Evolutionary conservation across 2,329 filamentous ascomycete species (phyloP).

Genomic region (Trichoderma atroviride): DNA sequence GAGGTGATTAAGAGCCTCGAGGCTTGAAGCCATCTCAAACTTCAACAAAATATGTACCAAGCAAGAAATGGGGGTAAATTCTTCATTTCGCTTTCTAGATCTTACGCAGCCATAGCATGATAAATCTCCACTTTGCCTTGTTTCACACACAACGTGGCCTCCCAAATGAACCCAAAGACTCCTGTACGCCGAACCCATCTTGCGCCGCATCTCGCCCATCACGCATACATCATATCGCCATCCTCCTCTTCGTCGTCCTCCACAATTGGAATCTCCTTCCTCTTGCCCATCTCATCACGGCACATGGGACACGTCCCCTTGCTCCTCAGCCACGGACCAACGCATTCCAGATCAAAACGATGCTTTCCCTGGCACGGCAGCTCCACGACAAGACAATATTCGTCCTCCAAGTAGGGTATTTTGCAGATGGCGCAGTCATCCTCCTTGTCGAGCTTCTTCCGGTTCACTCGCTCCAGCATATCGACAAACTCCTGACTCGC

Average conservation of each 20-base stretch:
- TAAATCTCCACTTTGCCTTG: not conserved
- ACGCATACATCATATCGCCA: constrained; percentile 53
- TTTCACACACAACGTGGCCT: not conserved
- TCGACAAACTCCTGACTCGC: constrained; percentile 64
- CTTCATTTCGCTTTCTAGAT: constrained; percentile 18
- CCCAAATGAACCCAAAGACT: constrained; percentile 22
- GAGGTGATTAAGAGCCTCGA: constrained; percentile 33
- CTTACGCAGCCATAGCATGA: not conserved
- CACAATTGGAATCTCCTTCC: constrained; percentile 49
- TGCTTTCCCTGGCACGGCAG: constrained; percentile 63
- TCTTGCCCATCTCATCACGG: constrained; percentile 61
- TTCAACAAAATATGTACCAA: not conserved
- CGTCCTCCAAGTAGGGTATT: constrained; percentile 62
- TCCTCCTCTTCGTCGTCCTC: constrained; percentile 54
- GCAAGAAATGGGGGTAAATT: not conserved
- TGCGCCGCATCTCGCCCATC: not conserved
- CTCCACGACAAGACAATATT: constrained; percentile 64
- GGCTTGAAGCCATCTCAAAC: not conserved
- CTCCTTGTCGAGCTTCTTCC: constrained; percentile 52
- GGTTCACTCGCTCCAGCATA: constrained; percentile 59
- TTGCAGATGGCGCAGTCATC: constrained; percentile 66
- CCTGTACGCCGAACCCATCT: constrained; percentile 35
- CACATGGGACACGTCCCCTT: constrained; percentile 68
- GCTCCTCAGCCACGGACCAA: constrained; percentile 65
- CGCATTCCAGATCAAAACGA: constrained; percentile 67